Conservation (phyloP, 1,139 yeast species). For the Kluyveromyces sp. region DNA sequence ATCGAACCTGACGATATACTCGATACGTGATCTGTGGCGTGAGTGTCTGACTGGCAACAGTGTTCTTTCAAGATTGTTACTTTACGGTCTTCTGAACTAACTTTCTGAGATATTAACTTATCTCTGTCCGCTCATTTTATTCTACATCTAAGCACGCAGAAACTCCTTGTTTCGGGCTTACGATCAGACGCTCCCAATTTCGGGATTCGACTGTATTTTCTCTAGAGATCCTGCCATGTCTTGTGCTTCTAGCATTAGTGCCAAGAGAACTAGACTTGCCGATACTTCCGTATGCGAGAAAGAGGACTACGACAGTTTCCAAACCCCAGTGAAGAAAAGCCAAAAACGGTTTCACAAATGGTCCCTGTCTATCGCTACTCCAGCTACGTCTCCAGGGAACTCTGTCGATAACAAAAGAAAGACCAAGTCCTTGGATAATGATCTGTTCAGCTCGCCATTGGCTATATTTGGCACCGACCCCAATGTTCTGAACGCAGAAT, state of each 20-base stretch:
- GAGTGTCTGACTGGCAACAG: not conserved
- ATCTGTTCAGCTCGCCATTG: not conserved
- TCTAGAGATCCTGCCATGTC: not conserved
- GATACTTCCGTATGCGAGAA: not conserved
- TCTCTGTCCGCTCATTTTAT: conserved; percentile 8
- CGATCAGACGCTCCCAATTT: too few species aligned
- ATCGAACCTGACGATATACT: not conserved
- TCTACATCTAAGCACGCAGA: not conserved
- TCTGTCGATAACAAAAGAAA: not conserved
- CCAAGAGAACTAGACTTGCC: conserved; percentile 3
- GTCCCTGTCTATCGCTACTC: conserved; percentile 6
- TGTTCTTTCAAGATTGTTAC: not conserved
- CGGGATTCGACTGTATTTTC: too few species aligned
- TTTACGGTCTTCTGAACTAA: not conserved
- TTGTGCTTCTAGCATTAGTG: not conserved
- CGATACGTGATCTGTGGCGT: not conserved
- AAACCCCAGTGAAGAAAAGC: conserved; percentile 1
- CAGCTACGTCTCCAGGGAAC: not conserved
- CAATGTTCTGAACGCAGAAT: conserved; percentile 1
- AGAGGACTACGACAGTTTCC: not conserved
- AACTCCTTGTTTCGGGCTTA: not conserved
- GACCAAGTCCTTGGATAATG: conserved; percentile 2
- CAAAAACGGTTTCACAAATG: conserved; percentile 1
- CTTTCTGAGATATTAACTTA: conserved; percentile 6
- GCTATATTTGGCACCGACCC: not conserved